A percentile compares a stretch with the other conserved stretches of the same genome.
These are phyloP conservation scores for Erythrophleum ivorense DNA, from an alignment of 331 rosid species.

Conservation along the genomic window DNA sequence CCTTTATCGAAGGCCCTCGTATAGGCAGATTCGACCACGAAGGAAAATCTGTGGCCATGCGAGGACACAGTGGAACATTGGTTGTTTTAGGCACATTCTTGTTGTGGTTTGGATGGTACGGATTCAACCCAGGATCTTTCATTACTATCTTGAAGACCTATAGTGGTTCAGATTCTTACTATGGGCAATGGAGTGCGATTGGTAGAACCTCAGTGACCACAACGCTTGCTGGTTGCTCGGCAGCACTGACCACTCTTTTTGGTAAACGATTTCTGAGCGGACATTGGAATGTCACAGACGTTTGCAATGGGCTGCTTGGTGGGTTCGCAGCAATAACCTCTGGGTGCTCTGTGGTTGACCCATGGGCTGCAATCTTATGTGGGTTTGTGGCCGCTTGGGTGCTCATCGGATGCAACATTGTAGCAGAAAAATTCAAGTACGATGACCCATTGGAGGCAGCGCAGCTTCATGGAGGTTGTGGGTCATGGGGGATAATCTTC, in stretches of 20 bases:
- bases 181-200: conserved; percentile 81
- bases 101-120: conserved; percentile 83
- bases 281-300: conserved; percentile 67
- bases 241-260: conserved; percentile 62
- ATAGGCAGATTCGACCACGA: conserved; percentile 58
- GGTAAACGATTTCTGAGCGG: conserved; percentile 57
- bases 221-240: conserved; percentile 63
- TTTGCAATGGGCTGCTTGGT: conserved; percentile 73
- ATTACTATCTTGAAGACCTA: conserved; percentile 46
- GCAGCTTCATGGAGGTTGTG: conserved; percentile 74
- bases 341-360: conserved; percentile 72
- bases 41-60: conserved; percentile 50
- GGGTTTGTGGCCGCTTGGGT: conserved; percentile 75
- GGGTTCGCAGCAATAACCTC: conserved; percentile 71
- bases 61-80: conserved; percentile 67
- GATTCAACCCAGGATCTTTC: conserved; percentile 77
- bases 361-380: conserved; percentile 72
- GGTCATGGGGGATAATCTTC: conserved; percentile 73
- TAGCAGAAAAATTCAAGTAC: conserved; percentile 55
- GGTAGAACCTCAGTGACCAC: conserved; percentile 76
- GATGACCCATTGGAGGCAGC: conserved; percentile 80
- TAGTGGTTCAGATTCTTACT: conserved; percentile 48
- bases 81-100: conserved; percentile 71
- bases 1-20: conserved; percentile 68
- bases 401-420: conserved; percentile 52